A percentile compares a stretch with the other conserved stretches of the same genome.
phyloP scores from a whole-genome alignment of 139 green algal species.

The Chlorella vulgaris region DNA sequence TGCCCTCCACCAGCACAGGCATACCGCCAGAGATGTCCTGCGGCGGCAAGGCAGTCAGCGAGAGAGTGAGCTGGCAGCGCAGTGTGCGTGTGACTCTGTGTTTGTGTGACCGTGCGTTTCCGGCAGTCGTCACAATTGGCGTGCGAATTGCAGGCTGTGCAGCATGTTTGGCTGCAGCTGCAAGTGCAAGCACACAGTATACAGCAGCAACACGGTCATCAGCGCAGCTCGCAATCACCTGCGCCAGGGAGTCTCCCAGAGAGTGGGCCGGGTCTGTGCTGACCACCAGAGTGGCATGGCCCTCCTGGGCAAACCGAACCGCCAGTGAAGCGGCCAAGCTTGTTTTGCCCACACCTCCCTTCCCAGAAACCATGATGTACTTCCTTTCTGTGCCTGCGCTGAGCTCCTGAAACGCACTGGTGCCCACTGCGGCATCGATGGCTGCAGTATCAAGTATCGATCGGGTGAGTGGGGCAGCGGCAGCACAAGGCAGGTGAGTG shows the following conservation, averaged over 20 bases:
- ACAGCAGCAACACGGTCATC: no score
- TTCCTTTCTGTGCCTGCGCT: conserved; percentile 69
- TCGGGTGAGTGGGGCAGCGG: neutral
- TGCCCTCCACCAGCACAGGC: conserved; percentile 89
- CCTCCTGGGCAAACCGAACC: conserved; percentile 81
- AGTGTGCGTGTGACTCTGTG: no score
- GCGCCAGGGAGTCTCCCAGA: conserved; percentile 91
- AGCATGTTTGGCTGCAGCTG: no score
- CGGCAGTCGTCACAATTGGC: no score
- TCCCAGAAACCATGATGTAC: conserved; percentile 92
- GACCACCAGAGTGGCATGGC: conserved; percentile 93
- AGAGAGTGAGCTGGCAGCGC: no score
- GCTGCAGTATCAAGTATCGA: neutral
- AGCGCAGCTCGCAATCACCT: no score
- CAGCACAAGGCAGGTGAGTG: neutral
- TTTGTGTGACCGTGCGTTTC: no score
- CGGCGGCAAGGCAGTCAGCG: neutral
- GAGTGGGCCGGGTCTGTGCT: conserved; percentile 98
- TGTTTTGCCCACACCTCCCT: conserved; percentile 98
- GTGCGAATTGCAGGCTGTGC: no score
- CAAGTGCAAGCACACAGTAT: no score
- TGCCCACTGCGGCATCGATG: neutral
- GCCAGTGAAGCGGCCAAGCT: conserved; percentile 89
- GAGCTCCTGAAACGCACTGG: conserved; percentile 68
- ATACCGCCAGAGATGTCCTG: conserved; percentile 92